A percentile compares a stretch with the other conserved stretches of the same genome.
Evolutionary conservation across 2,329 filamentous ascomycete genomes (phyloP).

Genomic region (Huntiella moniliformis): DNA sequence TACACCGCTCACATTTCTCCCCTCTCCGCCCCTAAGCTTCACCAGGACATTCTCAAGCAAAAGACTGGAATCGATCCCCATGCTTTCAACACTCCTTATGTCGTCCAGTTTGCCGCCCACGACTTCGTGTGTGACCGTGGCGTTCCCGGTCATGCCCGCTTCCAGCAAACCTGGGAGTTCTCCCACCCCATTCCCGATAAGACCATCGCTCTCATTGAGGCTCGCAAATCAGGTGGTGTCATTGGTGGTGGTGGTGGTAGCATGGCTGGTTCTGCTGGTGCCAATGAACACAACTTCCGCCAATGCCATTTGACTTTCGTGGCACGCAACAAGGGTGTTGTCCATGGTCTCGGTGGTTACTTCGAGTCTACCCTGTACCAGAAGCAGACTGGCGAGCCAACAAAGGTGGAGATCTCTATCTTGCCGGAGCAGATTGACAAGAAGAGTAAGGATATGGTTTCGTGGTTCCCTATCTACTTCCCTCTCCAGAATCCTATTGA

Average conservation of each 20-base stretch:
- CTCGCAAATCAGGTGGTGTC: conserved; percentile 43
- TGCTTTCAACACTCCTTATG: conserved; percentile 82
- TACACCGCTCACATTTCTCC: conserved; percentile 93
- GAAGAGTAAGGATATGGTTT: conserved; percentile 97
- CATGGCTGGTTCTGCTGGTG: conserved; percentile 56
- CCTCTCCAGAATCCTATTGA: conserved; percentile 81
- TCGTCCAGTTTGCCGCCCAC: conserved; percentile 77
- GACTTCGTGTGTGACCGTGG: conserved; percentile 57
- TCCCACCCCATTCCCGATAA: conserved; percentile 48
- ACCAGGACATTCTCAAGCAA: conserved; percentile 52
- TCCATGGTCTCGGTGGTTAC: conserved; percentile 83
- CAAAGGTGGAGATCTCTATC: conserved; percentile 70
- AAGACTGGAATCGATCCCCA: conserved; percentile 42
- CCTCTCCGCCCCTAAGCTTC: conserved; percentile 68
- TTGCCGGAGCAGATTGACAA: conserved; percentile 78
- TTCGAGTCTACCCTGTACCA: conserved; percentile 91
- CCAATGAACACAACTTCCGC: conserved; percentile 84
- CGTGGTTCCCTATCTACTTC: conserved; percentile 98
- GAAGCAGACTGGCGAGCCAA: conserved; percentile 19
- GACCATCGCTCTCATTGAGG: conserved; percentile 34
- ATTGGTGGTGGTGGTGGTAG: conserved; percentile 51
- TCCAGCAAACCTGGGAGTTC: conserved; percentile 68
- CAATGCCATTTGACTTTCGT: conserved; percentile 62
- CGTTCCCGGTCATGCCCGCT: conserved; percentile 38
- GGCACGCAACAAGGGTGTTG: conserved; percentile 58